Conservation (phyloP, 2,329 filamentous ascomycete genomes). For the Lithohypha guttulata region DNA sequence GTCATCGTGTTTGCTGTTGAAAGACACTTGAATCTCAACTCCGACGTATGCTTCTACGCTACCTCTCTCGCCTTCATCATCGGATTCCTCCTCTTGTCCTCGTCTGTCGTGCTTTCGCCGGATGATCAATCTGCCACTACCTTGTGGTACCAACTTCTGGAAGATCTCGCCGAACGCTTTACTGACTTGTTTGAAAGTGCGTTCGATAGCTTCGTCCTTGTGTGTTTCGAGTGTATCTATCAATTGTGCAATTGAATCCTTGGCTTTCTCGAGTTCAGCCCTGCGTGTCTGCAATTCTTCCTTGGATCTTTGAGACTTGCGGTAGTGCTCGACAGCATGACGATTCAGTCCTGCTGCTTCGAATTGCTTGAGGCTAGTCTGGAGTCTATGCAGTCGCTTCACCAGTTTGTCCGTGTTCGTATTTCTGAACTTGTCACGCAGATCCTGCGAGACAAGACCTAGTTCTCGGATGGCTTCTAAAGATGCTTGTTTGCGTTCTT, state of each 20-base stretch:
- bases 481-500: constrained; percentile 66
- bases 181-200: constrained; percentile 96
- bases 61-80: constrained; percentile 46
- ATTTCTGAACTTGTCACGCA: constrained; percentile 80
- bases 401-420: constrained; percentile 66
- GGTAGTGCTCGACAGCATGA: constrained; percentile 98
- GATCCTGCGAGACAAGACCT: constrained; percentile 85
- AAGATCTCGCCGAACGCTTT: constrained; percentile 89
- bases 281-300: constrained; percentile 76
- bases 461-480: constrained; percentile 84
- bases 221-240: constrained; percentile 86
- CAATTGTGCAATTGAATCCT: constrained; percentile 79
- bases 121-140: constrained; percentile 82
- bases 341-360: constrained; percentile 80
- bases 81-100: constrained; percentile 48
- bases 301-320: constrained; percentile 87
- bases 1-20: constrained; percentile 97
- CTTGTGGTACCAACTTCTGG: constrained; percentile 86
- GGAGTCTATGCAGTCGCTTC: constrained; percentile 74
- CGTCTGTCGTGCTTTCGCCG: constrained; percentile 75
- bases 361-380: constrained; percentile 89
- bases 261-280: constrained; percentile 75
- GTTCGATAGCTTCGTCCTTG: constrained; percentile 96
- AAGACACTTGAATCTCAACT: constrained; percentile 92
- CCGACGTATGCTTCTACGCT: constrained; percentile 89